Base-by-base conservation (phyloP, 169 alveolate species). In the Plasmodium malariae region DNA sequence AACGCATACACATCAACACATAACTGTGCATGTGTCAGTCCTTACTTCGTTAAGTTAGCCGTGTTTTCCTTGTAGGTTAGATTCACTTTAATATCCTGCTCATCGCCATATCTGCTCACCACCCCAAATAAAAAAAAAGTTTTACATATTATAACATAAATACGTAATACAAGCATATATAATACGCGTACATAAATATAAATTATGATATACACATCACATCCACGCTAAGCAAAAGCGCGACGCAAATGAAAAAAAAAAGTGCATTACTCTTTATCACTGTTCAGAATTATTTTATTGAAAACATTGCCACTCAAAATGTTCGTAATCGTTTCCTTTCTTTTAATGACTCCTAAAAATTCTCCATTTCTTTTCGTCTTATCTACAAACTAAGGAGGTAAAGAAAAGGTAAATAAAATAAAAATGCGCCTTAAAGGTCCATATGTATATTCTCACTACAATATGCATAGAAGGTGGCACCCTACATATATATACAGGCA, bases 281-380 rank as follows among this genome's bases (percentile, higher is more conserved):
- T 30, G 30, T 49, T 30, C 5, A 71, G 26, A 49, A 37, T 36
- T 36, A 71, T 71, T 49, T 71, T 71, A 51, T 71, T 69, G 51
- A 71, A 71, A 30, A 71, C 17, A n/a, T 71, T 71, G 3, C 85
- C 68, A 21, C 68, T 51, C 85, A 71, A 26, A 26, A 34, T 49
- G 17, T 71, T 51, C 12, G 85, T 49, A 71, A 71, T 30, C 1
- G 54, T 7, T 71, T 48, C 67, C 1, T 48, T 49, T n/a, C 85
- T 45, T 48, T 51, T 71, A 26, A 51, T 21, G 14, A 71, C 54
- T 54, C 85, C 85, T 14, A 49, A 71, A 7, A 71, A 71, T n/a
- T 71, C 34, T 30, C 85, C 85, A n/a, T 21, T 30, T 2, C 19
- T n/a, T 2, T 49, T 30, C 2, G 19, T 0, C n/a, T 28, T 71